A percentile compares a stretch with the other conserved stretches of the same genome.
Conservation (phyloP, 2,329 filamentous ascomycete genomes). For the Clonostachys rhizophaga region DNA sequence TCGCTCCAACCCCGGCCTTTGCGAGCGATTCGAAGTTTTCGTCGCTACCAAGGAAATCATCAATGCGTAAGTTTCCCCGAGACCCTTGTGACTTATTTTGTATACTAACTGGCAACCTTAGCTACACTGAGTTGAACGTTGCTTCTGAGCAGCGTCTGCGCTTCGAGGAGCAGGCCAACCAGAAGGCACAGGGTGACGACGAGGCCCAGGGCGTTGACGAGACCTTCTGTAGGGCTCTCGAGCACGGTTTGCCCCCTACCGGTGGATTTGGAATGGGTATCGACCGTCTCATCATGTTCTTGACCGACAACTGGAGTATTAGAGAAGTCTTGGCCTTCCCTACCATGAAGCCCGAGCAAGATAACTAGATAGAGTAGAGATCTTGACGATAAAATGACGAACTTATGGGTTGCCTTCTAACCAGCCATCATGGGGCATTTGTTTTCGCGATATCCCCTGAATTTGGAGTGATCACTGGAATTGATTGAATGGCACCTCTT, state of each 20-base stretch:
- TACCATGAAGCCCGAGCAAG: slow-evolving; percentile 87
- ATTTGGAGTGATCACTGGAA: neutral
- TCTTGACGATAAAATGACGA: neutral
- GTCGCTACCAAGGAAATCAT: slow-evolving; percentile 76
- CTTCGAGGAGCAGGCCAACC: slow-evolving; percentile 83
- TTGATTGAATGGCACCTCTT: neutral
- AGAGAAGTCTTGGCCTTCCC: slow-evolving; percentile 96
- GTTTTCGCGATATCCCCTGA: neutral
- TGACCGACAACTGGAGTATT: slow-evolving; percentile 90
- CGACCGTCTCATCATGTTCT: slow-evolving; percentile 90
- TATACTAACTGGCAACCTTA: slow-evolving; percentile 5
- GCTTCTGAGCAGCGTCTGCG: slow-evolving; percentile 89
- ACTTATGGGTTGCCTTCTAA: neutral
- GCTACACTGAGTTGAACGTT: slow-evolving; percentile 88
- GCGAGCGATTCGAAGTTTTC: slow-evolving; percentile 96
- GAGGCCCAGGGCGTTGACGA: slow-evolving; percentile 96
- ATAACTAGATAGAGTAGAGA: slow-evolving; percentile 1
- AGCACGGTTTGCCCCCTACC: slow-evolving; percentile 88
- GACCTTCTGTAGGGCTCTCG: slow-evolving; percentile 86
- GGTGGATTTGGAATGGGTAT: slow-evolving; percentile 97
- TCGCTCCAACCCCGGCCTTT: slow-evolving; percentile 74
- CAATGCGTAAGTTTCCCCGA: slow-evolving; percentile 55
- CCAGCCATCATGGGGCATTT: no score
- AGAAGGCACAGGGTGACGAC: slow-evolving; percentile 95
- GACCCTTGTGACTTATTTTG: neutral